Percentiles rank a stretch among this genome's conserved stretches.
Evolutionary conservation across 2,329 filamentous ascomycete genomes (phyloP).

Genomic region (Botrytis hyacinthi): DNA sequence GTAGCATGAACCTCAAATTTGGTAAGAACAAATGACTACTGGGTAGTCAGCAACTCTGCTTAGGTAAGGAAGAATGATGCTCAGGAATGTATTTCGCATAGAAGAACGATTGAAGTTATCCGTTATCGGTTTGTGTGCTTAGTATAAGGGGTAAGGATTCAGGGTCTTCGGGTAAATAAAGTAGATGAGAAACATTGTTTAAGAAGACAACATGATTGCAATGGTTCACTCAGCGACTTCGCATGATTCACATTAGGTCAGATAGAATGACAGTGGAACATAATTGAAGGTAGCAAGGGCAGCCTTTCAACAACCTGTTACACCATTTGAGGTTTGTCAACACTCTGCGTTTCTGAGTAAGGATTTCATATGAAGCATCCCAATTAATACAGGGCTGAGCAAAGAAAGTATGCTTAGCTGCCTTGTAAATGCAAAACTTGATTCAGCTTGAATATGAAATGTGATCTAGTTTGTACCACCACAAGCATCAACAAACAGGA

Average conservation of each 20-base stretch:
- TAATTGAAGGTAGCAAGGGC: background rate
- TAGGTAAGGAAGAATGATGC: background rate
- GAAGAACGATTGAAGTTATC: background rate
- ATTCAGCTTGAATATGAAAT: conserved; percentile 5
- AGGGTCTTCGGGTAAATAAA: background rate
- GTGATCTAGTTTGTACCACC: background rate
- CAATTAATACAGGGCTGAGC: conserved; percentile 1
- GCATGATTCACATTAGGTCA: background rate
- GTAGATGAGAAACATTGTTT: background rate
- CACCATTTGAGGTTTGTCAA: background rate
- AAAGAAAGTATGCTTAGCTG: background rate
- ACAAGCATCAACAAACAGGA: background rate
- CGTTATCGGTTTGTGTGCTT: background rate
- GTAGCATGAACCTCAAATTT: background rate
- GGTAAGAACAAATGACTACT: background rate
- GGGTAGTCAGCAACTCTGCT: background rate
- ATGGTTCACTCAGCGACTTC: background rate
- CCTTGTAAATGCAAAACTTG: background rate
- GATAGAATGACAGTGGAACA: background rate
- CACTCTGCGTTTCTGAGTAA: background rate
- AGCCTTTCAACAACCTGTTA: background rate
- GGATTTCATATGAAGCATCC: background rate
- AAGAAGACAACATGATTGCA: background rate
- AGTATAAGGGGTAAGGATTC: background rate
- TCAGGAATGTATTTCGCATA: background rate